Evolutionary conservation across 208 protist genomes (phyloP).

Genomic region (Crithidia mellificae): DNA sequence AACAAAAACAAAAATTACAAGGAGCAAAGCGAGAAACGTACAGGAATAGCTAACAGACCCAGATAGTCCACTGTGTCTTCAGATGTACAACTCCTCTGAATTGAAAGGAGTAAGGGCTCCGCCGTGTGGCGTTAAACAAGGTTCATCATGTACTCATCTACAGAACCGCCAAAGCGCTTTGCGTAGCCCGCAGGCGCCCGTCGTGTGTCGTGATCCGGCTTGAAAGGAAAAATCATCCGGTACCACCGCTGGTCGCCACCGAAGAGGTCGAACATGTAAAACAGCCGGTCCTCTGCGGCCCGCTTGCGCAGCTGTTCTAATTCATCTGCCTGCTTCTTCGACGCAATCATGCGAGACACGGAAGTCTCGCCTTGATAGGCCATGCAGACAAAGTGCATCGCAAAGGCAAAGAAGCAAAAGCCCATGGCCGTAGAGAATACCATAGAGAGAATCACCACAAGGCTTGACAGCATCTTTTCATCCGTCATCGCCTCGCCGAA

Average conservation of each 20-base stretch:
- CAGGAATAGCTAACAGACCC: too few relatives aligned
- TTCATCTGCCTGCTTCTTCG: slow-evolving; percentile 22
- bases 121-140: slow-evolving; percentile 5
- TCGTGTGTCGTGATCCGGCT: slow-evolving; percentile 31
- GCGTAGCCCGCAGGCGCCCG: slow-evolving; percentile 27
- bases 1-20: too few relatives aligned
- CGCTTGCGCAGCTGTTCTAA: slow-evolving; percentile 24
- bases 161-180: slow-evolving; percentile 14
- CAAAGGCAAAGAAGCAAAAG: slow-evolving; percentile 53
- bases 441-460: slow-evolving; percentile 36
- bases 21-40: too few relatives aligned
- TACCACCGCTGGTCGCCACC: slow-evolving; percentile 66
- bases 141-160: slow-evolving; percentile 4
- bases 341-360: slow-evolving; percentile 43
- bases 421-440: slow-evolving; percentile 56
- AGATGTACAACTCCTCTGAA: neutral
- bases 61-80: too few relatives aligned
- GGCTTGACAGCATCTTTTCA: slow-evolving; percentile 21
- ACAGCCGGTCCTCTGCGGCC: slow-evolving; percentile 21
- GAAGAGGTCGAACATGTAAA: slow-evolving; percentile 61
- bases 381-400: slow-evolving; percentile 54
- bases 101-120: neutral
- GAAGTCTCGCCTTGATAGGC: slow-evolving; percentile 52
- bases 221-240: slow-evolving; percentile 49
- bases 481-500: slow-evolving; percentile 22